Evolutionary conservation across 2,329 filamentous ascomycete genomes (phyloP), one percentile per base, ranked within the genome.

Genomic region (Trichoderma breve): DNA sequence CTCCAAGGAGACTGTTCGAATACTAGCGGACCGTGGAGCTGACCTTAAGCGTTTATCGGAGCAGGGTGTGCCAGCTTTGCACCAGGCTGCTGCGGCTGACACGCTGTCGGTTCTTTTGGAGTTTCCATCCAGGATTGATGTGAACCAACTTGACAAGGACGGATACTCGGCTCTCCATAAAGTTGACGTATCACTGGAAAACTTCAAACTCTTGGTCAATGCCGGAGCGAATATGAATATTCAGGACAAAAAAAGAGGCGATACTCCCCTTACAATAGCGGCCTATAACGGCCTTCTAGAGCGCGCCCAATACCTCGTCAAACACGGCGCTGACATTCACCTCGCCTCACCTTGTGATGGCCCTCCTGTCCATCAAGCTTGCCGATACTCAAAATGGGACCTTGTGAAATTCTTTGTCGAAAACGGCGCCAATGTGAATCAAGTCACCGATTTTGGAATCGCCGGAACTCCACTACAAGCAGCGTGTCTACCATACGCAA

Each of bases 21-120:
- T 69, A 2, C 36, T 73, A n/a, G 72, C 70, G 5, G 72, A 73
- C 14, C 55, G 47, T 8, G 72, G 72, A 55, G 72, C 72, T 9
- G 15, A 73, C 34, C 30, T 73, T 18, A 63, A 70, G 39, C 53
- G 47, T 28, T 24, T 51, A 30, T 28, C 51, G 15, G 36, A 24
- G 4, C 30, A 65, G 6, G 65, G 71, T 7, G 11, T 53, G 3
- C 72, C 72, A 2, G 28, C 65, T 14, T n/a, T 73, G 11, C 72
- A 73, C 43, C 5, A 26, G 24, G 70, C 70, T 14, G 72, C 70
- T 11, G 11, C 18, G 26, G 24, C 14, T 18, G 60, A 64, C 9
- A 43, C 64, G 2, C 64, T 73, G 21, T 24, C 47, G 2, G 65
- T 51, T n/a, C 26, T 73, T 6, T 18, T 72, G 9, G 70, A 72